Conservation (phyloP, 1,139 yeast genomes). For the Casaregolazyma lundiana region DNA sequence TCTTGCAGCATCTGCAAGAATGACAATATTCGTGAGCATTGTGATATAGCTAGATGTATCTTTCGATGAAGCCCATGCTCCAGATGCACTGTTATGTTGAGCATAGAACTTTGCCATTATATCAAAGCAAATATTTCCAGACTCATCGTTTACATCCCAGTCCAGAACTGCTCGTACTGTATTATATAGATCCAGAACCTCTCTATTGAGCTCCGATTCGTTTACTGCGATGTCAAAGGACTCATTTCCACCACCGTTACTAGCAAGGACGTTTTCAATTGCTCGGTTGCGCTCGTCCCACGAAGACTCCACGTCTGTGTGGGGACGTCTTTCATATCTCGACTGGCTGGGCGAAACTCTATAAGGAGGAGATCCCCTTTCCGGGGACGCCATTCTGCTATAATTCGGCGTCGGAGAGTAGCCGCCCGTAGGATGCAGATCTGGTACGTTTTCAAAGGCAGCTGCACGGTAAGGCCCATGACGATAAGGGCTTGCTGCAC, state of each 20-base stretch:
- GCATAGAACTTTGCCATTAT: slow-evolving; percentile 3
- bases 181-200: slow-evolving; percentile 1
- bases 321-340: not conserved
- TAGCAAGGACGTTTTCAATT: slow-evolving; percentile 8
- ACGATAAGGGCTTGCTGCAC: not conserved
- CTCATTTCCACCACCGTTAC: not conserved
- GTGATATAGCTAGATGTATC: slow-evolving; percentile 5
- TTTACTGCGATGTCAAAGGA: slow-evolving; percentile 3
- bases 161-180: slow-evolving; percentile 2
- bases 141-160: slow-evolving; percentile 8
- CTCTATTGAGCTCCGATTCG: slow-evolving; percentile 5
- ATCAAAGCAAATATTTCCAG: not conserved
- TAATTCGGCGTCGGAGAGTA: not conserved
- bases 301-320: not conserved
- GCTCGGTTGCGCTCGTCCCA: slow-evolving; percentile 4
- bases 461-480: not conserved
- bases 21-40: slow-evolving; percentile 5
- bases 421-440: not conserved
- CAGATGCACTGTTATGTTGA: slow-evolving; percentile 1
- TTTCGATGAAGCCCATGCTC: not conserved
- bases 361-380: not conserved
- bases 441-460: not conserved
- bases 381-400: not conserved
- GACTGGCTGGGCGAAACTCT: not conserved
- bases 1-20: slow-evolving; percentile 6